A percentile compares a stretch with the other conserved stretches of the same genome.
Evolutionary conservation across 306 rosid genomes (phyloP).

Genomic region (Sindora glabra): DNA sequence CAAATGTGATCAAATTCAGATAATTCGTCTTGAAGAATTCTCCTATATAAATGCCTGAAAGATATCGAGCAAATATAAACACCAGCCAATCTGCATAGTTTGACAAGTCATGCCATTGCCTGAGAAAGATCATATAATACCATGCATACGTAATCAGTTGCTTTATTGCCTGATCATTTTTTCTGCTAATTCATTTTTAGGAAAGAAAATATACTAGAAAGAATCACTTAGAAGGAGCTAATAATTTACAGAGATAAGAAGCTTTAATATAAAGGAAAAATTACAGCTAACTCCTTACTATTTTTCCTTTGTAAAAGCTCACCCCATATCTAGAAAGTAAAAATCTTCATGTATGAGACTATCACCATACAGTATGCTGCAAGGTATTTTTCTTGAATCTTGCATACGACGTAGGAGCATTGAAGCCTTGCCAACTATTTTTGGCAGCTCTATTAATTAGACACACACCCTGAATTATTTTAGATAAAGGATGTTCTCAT

Average conservation of each 20-base stretch:
- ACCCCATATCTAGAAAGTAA: background rate
- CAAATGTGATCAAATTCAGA: constrained; percentile 37
- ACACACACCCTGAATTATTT: no score
- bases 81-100: constrained; percentile 3
- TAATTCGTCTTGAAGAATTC: constrained; percentile 40
- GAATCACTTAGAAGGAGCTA: background rate
- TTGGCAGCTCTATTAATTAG: no score
- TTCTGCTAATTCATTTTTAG: background rate
- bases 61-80: background rate
- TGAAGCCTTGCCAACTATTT: no score
- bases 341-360: no score
- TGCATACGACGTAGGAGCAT: no score
- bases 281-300: background rate
- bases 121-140: background rate
- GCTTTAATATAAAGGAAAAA: background rate
- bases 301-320: background rate
- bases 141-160: background rate
- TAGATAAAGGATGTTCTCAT: no score
- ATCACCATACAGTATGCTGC: no score
- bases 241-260: background rate
- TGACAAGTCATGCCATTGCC: constrained; percentile 9
- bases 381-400: no score
- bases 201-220: background rate
- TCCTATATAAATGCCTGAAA: constrained; percentile 37
- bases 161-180: background rate